Evolutionary conservation across 2,329 filamentous ascomycete genomes (phyloP), one percentile per base, ranked within the genome.

Genomic region (Xylaria hypoxylon): DNA sequence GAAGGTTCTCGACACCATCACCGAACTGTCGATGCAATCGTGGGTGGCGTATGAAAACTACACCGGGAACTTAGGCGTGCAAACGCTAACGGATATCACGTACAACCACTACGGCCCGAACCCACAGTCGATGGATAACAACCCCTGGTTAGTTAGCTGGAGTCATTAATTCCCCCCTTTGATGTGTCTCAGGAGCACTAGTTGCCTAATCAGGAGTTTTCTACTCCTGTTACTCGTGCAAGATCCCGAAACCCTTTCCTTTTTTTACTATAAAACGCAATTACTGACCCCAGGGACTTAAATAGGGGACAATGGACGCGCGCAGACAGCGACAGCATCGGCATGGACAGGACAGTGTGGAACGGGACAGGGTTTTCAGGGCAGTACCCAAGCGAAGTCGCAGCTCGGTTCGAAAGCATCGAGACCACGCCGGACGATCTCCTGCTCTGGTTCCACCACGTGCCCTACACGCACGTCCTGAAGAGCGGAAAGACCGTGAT

Each of bases 231-330:
- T n/a, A n/a, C n/a, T n/a, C n/a, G n/a, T n/a, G n/a, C n/a, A n/a
- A n/a, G n/a, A n/a, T n/a, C n/a, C n/a, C n/a, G n/a, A n/a, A n/a
- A n/a, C n/a, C n/a, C n/a, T n/a, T n/a, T n/a, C n/a, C n/a, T n/a
- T n/a, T n/a, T n/a, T n/a, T n/a, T n/a, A n/a, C n/a, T n/a, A n/a
- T n/a, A n/a, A n/a, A n/a, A n/a, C n/a, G n/a, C n/a, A n/a, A n/a
- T n/a, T n/a, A n/a, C n/a, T n/a, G n/a, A n/a, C n/a, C n/a, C n/a
- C n/a, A n/a, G n/a, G n/a, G n/a, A n/a, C n/a, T n/a, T n/a, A n/a
- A n/a, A n/a, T n/a, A n/a, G n/a, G 88, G 90, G 90, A 10, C 89
- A 91, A 74, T 92, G 90, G 89, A 92, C 90, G 0, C 85, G 90
- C 3, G 90, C 90, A 0, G 87, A 91, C 67, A 74, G 75, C 0